phyloP scores from a whole-genome alignment of 2,329 filamentous ascomycete genomes.

The Xylariaceae sp. region DNA sequence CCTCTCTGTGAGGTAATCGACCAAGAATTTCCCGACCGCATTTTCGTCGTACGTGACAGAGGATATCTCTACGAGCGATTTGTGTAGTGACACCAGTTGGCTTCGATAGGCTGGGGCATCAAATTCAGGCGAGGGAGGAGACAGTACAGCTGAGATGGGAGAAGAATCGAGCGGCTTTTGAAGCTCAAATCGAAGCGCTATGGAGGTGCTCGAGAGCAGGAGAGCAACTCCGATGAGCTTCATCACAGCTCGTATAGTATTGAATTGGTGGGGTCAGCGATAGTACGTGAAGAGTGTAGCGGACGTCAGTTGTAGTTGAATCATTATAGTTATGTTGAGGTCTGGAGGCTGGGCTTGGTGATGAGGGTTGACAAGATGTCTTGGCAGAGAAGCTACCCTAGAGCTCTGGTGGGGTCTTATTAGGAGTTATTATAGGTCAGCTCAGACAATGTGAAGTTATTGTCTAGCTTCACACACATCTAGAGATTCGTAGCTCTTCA shows the following conservation, averaged over 20 bases:
- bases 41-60: slow-evolving; percentile 76
- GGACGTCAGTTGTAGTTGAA: too few species aligned
- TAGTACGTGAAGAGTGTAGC: too few species aligned
- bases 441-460: too few species aligned
- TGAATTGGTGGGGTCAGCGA: too few species aligned
- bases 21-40: slow-evolving; percentile 71
- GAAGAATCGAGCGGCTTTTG: background rate
- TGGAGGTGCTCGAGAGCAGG: slow-evolving; percentile 13
- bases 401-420: too few species aligned
- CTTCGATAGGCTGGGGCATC: slow-evolving; percentile 49
- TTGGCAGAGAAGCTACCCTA: background rate
- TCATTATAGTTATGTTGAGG: background rate
- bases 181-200: background rate
- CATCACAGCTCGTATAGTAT: slow-evolving; percentile 15
- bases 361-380: background rate
- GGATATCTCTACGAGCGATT: slow-evolving; percentile 73
- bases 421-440: too few species aligned
- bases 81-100: slow-evolving; percentile 74
- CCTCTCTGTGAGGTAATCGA: slow-evolving; percentile 64
- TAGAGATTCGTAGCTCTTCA: too few species aligned
- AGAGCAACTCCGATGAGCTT: slow-evolving; percentile 15
- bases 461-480: too few species aligned
- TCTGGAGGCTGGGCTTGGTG: background rate
- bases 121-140: background rate
- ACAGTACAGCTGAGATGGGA: background rate